Evolutionary conservation across 2,329 filamentous ascomycete species (phyloP).

Genomic region (Pestalotiopsis sp.): DNA sequence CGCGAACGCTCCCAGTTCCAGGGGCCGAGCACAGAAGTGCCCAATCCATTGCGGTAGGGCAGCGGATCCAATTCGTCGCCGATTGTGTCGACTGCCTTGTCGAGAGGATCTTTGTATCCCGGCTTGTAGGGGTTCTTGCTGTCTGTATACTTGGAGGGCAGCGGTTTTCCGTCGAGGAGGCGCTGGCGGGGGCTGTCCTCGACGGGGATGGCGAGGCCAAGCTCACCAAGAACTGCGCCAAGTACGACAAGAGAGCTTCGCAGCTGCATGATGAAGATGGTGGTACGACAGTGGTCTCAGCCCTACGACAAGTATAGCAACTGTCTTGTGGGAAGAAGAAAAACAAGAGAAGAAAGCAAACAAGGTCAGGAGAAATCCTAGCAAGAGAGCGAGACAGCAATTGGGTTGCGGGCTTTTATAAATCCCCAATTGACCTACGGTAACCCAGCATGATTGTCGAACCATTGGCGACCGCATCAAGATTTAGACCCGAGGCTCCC

Average conservation of each 20-base stretch:
- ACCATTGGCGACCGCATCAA: background rate
- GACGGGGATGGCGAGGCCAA: conserved; percentile 28
- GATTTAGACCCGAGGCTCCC: background rate
- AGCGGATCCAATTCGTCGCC: conserved; percentile 64
- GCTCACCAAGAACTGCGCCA: conserved; percentile 25
- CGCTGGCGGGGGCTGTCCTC: conserved; percentile 58
- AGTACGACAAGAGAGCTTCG: conserved; percentile 21
- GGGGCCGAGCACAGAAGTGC: conserved; percentile 68
- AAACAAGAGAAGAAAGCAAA: background rate
- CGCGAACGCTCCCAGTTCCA: conserved; percentile 68
- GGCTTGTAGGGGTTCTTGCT: conserved; percentile 57
- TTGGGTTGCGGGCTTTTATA: background rate
- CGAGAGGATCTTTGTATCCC: conserved; percentile 60
- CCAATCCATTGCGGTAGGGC: conserved; percentile 65
- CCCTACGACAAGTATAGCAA: background rate
- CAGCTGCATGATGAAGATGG: conserved; percentile 25
- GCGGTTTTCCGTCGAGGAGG: conserved; percentile 49
- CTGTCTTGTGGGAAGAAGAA: background rate
- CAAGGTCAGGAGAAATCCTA: background rate
- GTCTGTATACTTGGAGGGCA: conserved; percentile 45
- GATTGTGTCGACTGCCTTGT: conserved; percentile 62
- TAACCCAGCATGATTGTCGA: background rate
- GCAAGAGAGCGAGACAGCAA: background rate
- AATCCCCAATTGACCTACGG: background rate
- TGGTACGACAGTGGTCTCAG: background rate